Evolutionary conservation across 495 filamentous ascomycete species (phyloP), one percentile per base, ranked within the genome.

Genomic region (Talaromyces thailandensis): DNA sequence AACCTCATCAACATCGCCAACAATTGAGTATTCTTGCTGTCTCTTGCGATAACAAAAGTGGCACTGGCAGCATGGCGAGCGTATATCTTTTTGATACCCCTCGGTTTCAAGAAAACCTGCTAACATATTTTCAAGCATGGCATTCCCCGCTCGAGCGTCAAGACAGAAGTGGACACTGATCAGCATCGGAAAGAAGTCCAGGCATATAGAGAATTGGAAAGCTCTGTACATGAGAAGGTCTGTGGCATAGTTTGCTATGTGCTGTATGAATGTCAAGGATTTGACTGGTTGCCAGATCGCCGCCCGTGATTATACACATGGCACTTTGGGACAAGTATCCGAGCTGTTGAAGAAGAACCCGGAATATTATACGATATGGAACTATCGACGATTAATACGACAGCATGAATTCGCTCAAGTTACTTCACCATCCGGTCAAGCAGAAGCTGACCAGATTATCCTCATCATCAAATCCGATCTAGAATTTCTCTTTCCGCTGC

Each of bases 331-430:
- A 60, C 82, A 91, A 63, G 95, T 91, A 31, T 87, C 91, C 18
- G 84, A 86, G 60, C 83, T 99, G 58, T 81, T 99, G 58, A 84
- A 80, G 35, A 82, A 84, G 66, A 99, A 99, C 76, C 95, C 94
- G 11, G 94, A 99, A 75, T 97, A 96, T 79, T 98, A 97, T 79
- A 96, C 94, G 24, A 84, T 93, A 78, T 99, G 94, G 94, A 99
- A 99, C 79, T 85, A 89, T 75, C 90, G 94, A 64, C 88, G 94
- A 61, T 83, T 83, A 63, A 76, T 85, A 4, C 68, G 88, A n/a
- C 76, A 71, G 43, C 68, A 79, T 58, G 74, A 79, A 24, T 78
- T 86, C 53, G 68, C 68, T 51, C 68, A 70, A 37, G 66, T 67
- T 58, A 60, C 53, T 12, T 62, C 68, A 14, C 61, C 35, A 25